Base-by-base conservation (phyloP, 208 protist species). In the Herpetomonas samuelpessoai region DNA sequence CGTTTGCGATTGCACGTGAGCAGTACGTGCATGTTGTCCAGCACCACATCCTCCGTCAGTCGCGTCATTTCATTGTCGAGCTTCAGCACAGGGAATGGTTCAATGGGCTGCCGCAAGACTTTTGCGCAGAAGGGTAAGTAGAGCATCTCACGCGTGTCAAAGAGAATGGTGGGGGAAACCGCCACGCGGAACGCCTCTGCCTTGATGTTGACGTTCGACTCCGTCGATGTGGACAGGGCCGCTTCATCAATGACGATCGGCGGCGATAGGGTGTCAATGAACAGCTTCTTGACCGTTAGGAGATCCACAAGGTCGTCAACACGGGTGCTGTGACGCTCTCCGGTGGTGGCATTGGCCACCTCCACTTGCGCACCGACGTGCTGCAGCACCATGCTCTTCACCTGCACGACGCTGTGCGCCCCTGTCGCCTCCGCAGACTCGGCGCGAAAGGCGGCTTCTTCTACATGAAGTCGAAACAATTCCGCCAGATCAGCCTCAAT, bases 81-180 rank as follows among this genome's bases (percentile, higher is more conserved):
- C 30, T 59, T 60, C 29, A 85, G 82, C 28, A 89, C 68, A 19
- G 77, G 78, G 27, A 87, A 48, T 2, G 85, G 88, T 27, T 76
- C 65, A 18, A 91, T 68, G 0, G 88, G 88, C 30, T 76, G 48
- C 14, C 74, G 79, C 46, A 91, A 67, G 44, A 91, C 81, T 62
- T 86, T 87, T 48, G 66, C 68, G 52, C 70, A 90, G 63, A 95
- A 91, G 41, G 88, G 88, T 24, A 82, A 59, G 66, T 92, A 92
- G 9, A 95, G 70, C 56, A 91, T 19, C 62, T 92, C 75, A 24
- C 80, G 69, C 2, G 83, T 81, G 70, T 92, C 88, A 41, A 81
- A 77, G 3, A 92, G 67, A 60, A 85, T 85, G 19, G 83, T 75
- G 24, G 85, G 82, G 9, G 84, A 88, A 21, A 95, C 49, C 21